Evolutionary conservation across 257 asterid species (phyloP), one percentile per base, ranked within the genome.

Genomic region (Ligustrum vulgare): DNA sequence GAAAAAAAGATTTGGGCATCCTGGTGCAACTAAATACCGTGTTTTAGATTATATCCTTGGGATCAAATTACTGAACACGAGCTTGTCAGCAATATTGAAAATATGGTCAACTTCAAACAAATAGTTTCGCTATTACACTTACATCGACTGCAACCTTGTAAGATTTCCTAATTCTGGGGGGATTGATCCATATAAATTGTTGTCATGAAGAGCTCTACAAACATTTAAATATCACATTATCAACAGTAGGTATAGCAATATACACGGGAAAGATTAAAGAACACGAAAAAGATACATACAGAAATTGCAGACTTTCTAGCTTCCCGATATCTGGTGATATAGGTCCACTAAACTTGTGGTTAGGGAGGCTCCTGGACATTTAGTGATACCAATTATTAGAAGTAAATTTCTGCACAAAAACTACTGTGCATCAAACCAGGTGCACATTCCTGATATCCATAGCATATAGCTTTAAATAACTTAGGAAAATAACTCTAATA

Each of bases 131-230:
- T 60, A 66, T 72, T 45, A 32, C 71, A 86, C 99, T 94, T 89
- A 94, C 99, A 92, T 20, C 51, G 97, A 87, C 77, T 78, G 92
- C 93, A 94, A 85, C 77, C 79, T 85, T 2, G 96, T 85, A 86
- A 98, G 93, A 83, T 94, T 92, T 68, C 97, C 98, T 79, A 94
- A 70, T 73, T 89, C 96, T 79, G 96, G 88, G 71, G 99, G 99
- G 75, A 94, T 89, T 80, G 89, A 65, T 75, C 99, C 99, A 49
- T 89, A 94, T 34, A 94, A 84, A 80, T 89, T 91, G 90, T 94
- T 92, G 83, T 85, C 93, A 69, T 94, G 97, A 82, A 94, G 98
- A 80, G 90, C 90, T 77, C 99, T 94, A 77, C 79, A 85, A 54
- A 74, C 16, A 81, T 18, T 73, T 51, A 72, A 67, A 77, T 79